These are phyloP conservation scores for Paraphysoderma sedebokerense DNA, from an alignment of 371 early-diverging fungal genomes.

Conservation along the genomic window DNA sequence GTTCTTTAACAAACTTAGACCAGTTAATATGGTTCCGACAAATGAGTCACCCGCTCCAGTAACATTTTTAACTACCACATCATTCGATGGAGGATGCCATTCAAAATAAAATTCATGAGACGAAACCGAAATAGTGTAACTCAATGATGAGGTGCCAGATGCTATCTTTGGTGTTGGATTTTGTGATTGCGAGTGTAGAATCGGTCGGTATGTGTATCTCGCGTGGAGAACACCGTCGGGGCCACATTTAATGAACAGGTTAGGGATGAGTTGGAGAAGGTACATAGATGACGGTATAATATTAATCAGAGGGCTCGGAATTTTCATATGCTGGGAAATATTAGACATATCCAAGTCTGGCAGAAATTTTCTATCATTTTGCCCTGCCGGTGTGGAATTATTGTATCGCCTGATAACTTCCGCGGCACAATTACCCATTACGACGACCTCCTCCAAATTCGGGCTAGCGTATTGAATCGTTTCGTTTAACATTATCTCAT, in stretches of 20 bases:
- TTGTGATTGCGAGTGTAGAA: not conserved
- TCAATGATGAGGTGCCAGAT: not conserved
- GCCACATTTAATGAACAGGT: slow-evolving; percentile 38
- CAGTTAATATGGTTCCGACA: slow-evolving; percentile 6
- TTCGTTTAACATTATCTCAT: slow-evolving; percentile 3
- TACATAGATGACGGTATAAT: slow-evolving; percentile 11
- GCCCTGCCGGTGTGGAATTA: slow-evolving; percentile 1
- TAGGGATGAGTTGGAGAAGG: slow-evolving; percentile 21
- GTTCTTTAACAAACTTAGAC: no score
- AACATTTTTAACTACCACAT: slow-evolving; percentile 10
- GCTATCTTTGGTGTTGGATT: not conserved
- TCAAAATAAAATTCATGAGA: not conserved
- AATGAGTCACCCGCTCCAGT: slow-evolving; percentile 48
- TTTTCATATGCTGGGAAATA: slow-evolving; percentile 1
- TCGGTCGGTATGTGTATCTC: not conserved
- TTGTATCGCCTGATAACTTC: no score
- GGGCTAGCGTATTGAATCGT: slow-evolving; percentile 35
- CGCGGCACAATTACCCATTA: slow-evolving; percentile 34
- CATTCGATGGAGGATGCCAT: not conserved
- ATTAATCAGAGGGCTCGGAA: not conserved
- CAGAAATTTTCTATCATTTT: not conserved
- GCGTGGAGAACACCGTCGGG: slow-evolving; percentile 27
- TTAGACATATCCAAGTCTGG: not conserved
- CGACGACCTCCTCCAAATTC: slow-evolving; percentile 40
- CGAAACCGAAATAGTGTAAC: not conserved